Conservation (phyloP, 371 early-diverging fungal species). For the Aphelidium insulamus region DNA sequence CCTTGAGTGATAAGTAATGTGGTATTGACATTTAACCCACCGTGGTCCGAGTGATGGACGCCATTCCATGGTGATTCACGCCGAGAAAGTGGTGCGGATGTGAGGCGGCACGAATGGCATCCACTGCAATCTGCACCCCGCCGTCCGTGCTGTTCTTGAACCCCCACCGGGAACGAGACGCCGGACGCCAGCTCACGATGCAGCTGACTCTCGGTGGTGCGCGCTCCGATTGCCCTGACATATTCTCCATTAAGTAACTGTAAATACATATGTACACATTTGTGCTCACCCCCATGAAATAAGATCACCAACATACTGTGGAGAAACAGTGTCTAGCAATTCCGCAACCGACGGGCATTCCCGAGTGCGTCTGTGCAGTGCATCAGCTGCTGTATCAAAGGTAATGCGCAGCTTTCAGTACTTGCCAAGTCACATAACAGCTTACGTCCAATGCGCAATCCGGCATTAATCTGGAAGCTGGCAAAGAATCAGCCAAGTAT, state of each 20-base stretch:
- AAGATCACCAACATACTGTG: constrained; percentile 59
- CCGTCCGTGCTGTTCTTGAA: constrained; percentile 90
- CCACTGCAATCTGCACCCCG: constrained; percentile 56
- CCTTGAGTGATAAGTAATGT: too few relatives aligned
- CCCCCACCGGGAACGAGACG: constrained; percentile 73
- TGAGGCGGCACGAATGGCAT: constrained; percentile 67
- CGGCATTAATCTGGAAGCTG: constrained; percentile 70
- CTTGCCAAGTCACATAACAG: constrained; percentile 31
- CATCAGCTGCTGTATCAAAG: not conserved
- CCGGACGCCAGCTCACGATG: constrained; percentile 76
- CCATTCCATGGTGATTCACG: constrained; percentile 84
- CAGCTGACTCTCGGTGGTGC: constrained; percentile 82
- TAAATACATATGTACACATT: not conserved
- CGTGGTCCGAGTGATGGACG: constrained; percentile 69
- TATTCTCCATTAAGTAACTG: not conserved
- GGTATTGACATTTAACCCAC: constrained; percentile 10
- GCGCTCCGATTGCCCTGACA: constrained; percentile 55
- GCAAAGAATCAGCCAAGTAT: constrained; percentile 5
- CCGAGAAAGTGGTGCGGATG: constrained; percentile 78
- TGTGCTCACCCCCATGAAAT: constrained; percentile 35
- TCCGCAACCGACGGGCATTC: constrained; percentile 65
- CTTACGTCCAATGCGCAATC: constrained; percentile 50
- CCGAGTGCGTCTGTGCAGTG: constrained; percentile 25
- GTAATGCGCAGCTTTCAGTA: not conserved
- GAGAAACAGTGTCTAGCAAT: constrained; percentile 59